Conservation (phyloP, 805 yeast genomes). For the Yarrowia keelungensis region DNA sequence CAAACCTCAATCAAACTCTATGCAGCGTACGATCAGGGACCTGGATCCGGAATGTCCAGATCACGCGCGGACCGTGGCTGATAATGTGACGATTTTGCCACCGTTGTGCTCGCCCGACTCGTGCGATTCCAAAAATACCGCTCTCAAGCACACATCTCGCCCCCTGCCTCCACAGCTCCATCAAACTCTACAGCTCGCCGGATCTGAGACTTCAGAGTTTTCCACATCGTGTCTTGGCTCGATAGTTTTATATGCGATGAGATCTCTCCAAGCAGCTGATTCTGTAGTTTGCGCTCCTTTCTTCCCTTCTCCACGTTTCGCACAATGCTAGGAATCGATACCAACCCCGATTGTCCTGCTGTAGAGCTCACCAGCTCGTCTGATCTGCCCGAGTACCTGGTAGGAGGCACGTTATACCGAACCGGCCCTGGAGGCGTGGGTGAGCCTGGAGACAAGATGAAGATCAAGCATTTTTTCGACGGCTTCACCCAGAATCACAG, state of each 20-base stretch:
- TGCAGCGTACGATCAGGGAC: neutral
- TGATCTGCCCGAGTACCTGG: neutral
- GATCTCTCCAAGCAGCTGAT: too few species aligned
- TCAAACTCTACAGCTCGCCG: conserved; percentile 1
- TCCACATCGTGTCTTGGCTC: neutral
- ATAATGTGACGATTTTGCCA: too few species aligned
- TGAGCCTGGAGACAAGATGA: neutral
- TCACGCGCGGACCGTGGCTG: too few species aligned
- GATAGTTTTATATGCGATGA: neutral
- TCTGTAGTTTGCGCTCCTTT: neutral
- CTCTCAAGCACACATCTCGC: too few species aligned
- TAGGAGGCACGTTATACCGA: conserved; percentile 27
- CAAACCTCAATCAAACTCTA: conserved; percentile 5
- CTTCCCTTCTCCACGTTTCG: neutral
- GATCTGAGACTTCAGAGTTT: conserved; percentile 17
- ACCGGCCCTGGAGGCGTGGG: conserved; percentile 28
- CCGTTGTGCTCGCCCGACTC: too few species aligned
- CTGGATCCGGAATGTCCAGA: too few species aligned
- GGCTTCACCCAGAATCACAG: conserved; percentile 27
- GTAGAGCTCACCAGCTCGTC: neutral
- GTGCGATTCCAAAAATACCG: too few species aligned
- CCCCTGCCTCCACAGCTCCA: too few species aligned
- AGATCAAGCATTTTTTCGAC: conserved; percentile 12
- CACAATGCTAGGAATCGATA: conserved; percentile 8
- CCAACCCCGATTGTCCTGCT: conserved; percentile 11